Base-by-base conservation (phyloP, 495 filamentous ascomycete genomes). In the Penicillium malachiteum region DNA sequence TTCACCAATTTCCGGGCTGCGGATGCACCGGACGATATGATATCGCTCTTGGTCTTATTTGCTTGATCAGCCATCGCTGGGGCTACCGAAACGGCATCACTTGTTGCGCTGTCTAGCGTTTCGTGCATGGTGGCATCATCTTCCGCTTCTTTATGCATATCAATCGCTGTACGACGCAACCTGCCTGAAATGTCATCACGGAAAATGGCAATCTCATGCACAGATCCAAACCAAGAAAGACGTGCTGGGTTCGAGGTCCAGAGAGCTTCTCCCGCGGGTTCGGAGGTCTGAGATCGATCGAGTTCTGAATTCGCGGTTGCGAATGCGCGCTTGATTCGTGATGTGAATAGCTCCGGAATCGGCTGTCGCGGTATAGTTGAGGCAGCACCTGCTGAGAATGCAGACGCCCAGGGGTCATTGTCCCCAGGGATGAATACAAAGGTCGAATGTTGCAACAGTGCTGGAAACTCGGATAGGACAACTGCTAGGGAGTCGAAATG, bases 401-500 rank as follows among this genome's bases (percentile, higher is more conserved):
- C 81, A 0, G 91, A 93, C 21, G 84, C 75, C 94, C 94, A 98
- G 10, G 92, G 91, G 66, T 98, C 94, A 68, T 96, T 95, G 66
- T 97, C 93, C 39, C 93, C 93, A 2, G 94, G 94, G 0, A 98
- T 88, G 60, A 97, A 96, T 11, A 96, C 72, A 60, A 96, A 95
- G 0, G 89, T 92, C 3, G 89, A 85, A 16, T 80, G 75, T 34
- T 86, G 84, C n/a, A 96, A 79, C 7, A 97, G 75, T 0, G 80
- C 78, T n/a, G 89, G 91, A 69, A 90, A 96, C 40, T 97, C 91
- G 7, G 88, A 78, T n/a, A 98, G 74, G 1, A 88, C 81, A 13
- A 86, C 82, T 2, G 94, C 92, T 14, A 98, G 81, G 5, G 83
- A 81, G 72, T 97, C 89, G 63, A 96, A 97, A 65, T 85, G 86